Percentiles rank a stretch among this genome's conserved stretches.
Conservation (phyloP, 202 grass and related monocot genomes). For the Zoysia matrella region DNA sequence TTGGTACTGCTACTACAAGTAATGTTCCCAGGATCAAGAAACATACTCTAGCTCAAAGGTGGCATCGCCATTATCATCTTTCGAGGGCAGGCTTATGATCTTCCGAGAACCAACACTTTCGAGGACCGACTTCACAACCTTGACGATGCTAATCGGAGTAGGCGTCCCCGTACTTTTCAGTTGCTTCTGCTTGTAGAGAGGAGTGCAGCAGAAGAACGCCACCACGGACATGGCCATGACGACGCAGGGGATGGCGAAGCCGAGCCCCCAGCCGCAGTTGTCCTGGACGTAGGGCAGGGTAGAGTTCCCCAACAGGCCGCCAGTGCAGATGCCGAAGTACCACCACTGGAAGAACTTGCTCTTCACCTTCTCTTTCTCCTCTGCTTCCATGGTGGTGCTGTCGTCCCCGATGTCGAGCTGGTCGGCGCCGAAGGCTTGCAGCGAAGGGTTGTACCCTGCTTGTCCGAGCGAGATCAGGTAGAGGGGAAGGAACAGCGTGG, state of each 20-base stretch:
- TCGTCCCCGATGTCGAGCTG: too few species aligned
- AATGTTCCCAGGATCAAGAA: background rate
- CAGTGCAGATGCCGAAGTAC: conserved; percentile 94
- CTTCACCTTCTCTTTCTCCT: too few species aligned
- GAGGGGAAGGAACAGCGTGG: conserved; percentile 79
- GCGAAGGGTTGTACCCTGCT: conserved; percentile 41
- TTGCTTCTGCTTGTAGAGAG: too few species aligned
- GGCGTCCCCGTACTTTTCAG: background rate
- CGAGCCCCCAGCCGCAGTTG: conserved; percentile 21
- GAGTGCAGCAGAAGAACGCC: too few species aligned
- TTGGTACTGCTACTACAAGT: background rate
- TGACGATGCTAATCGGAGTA: conserved; percentile 41
- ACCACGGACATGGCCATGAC: too few species aligned
- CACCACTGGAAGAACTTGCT: conserved; percentile 59
- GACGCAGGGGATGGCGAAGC: too few species aligned
- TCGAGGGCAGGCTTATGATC: conserved; percentile 40
- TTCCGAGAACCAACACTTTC: conserved; percentile 23
- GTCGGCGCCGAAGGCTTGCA: too few species aligned
- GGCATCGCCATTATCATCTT: conserved; percentile 46
- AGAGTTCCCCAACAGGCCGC: conserved; percentile 85
- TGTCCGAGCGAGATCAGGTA: conserved; percentile 87
- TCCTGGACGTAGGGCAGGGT: conserved; percentile 86
- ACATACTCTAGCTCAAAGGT: conserved; percentile 70
- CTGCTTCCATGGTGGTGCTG: too few species aligned
- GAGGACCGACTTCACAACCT: conserved; percentile 41